Evolutionary conservation across 2,329 filamentous ascomycete species (phyloP).

Genomic region (Pestalotiopsis sp.): DNA sequence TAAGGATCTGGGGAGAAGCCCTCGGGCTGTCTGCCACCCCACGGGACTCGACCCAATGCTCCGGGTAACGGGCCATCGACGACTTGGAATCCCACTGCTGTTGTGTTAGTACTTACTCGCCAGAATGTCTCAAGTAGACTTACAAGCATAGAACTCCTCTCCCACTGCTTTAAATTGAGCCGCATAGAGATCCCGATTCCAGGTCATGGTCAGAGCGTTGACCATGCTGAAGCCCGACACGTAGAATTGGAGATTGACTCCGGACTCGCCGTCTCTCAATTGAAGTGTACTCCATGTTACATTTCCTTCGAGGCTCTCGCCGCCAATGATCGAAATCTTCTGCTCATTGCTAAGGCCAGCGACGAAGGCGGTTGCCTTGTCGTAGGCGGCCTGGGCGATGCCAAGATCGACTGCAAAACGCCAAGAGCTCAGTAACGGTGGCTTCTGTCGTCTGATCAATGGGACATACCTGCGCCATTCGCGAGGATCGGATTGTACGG

Average conservation of each 20-base stretch:
- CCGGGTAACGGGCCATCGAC: slow-evolving; percentile 18
- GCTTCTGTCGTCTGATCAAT: background rate
- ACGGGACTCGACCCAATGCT: slow-evolving; percentile 11
- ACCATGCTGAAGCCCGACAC: slow-evolving; percentile 22
- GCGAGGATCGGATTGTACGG: background rate
- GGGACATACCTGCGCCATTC: background rate
- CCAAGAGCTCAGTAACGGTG: background rate
- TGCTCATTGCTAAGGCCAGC: background rate
- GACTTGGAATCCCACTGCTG: slow-evolving; percentile 14
- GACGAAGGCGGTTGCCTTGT: slow-evolving; percentile 8
- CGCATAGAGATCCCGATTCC: slow-evolving; percentile 20
- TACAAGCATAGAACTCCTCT: slow-evolving; percentile 19
- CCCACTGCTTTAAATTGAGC: slow-evolving; percentile 21
- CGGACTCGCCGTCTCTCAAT: slow-evolving; percentile 21
- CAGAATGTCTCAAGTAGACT: fast-evolving
- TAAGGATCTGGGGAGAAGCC: slow-evolving; percentile 11
- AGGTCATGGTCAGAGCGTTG: slow-evolving; percentile 22
- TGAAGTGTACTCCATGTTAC: background rate
- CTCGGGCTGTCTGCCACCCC: slow-evolving; percentile 1
- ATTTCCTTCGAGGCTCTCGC: background rate
- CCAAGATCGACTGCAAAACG: slow-evolving; percentile 9
- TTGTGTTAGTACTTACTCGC: background rate
- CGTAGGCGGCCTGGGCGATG: slow-evolving; percentile 6
- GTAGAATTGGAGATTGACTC: slow-evolving; percentile 18
- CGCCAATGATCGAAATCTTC: slow-evolving; percentile 9